A percentile compares a stretch with the other conserved stretches of the same genome.
Conservation (phyloP, 2,329 filamentous ascomycete species). For the Colletotrichum ledebouriae region DNA sequence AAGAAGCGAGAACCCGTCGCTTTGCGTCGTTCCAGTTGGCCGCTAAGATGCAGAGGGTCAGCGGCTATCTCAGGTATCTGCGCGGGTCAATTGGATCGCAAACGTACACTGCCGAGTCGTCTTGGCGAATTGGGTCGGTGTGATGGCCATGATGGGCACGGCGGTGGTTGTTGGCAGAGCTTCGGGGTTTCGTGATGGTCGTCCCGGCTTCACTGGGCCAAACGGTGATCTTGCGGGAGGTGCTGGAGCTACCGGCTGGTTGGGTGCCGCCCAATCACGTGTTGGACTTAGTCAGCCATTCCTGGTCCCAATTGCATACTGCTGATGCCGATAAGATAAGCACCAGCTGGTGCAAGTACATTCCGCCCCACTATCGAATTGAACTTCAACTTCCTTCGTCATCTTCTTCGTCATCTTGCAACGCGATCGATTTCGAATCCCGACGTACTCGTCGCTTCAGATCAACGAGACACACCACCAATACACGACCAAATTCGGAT, state of each 20-base stretch:
- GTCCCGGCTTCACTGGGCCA: slow-evolving; percentile 33
- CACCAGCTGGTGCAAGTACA: background rate
- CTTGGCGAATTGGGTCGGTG: slow-evolving; percentile 91
- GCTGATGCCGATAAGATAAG: slow-evolving; percentile 4
- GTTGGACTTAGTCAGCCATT: slow-evolving; percentile 36
- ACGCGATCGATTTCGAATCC: background rate
- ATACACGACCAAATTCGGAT: background rate
- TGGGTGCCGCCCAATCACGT: slow-evolving; percentile 40
- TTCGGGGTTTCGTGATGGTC: slow-evolving; percentile 46
- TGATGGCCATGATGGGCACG: slow-evolving; percentile 80
- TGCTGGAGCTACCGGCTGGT: slow-evolving; percentile 27
- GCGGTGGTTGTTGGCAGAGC: slow-evolving; percentile 52
- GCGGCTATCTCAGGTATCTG: slow-evolving; percentile 42
- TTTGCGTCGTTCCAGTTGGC: slow-evolving; percentile 91
- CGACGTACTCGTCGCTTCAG: background rate
- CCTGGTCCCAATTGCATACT: background rate
- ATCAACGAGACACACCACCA: background rate
- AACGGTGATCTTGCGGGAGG: slow-evolving; percentile 34
- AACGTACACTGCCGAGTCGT: slow-evolving; percentile 82
- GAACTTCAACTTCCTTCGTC: slow-evolving; percentile 16
- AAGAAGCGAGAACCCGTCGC: slow-evolving; percentile 86
- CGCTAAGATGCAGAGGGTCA: slow-evolving; percentile 68
- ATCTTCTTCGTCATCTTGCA: slow-evolving; percentile 1
- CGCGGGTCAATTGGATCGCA: slow-evolving; percentile 18
- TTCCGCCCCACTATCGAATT: slow-evolving; percentile 29